These are phyloP conservation scores for Lachancea waltii DNA, from an alignment of 805 yeast species.

Conservation along the genomic window DNA sequence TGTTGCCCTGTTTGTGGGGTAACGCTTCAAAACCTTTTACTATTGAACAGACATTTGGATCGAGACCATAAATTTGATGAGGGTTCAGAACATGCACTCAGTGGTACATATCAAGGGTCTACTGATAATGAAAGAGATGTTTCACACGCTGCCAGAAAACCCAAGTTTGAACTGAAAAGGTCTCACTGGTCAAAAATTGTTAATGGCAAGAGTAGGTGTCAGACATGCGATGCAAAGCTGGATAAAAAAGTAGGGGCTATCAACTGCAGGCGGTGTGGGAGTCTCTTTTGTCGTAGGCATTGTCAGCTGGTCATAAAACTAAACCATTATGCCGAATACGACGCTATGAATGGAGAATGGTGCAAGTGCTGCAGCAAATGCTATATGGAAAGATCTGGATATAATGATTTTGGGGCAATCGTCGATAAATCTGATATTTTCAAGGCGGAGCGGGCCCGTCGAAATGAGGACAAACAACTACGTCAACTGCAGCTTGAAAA, in stretches of 20 bases:
- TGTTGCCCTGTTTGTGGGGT: constrained; percentile 69
- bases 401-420: constrained; percentile 39
- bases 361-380: constrained; percentile 63
- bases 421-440: constrained; percentile 44
- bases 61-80: constrained; percentile 46
- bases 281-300: constrained; percentile 60
- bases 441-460: constrained; percentile 34
- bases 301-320: constrained; percentile 49
- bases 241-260: constrained; percentile 39
- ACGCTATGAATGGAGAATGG: constrained; percentile 54
- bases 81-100: constrained; percentile 19
- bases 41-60: constrained; percentile 67
- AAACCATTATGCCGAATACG: constrained; percentile 41
- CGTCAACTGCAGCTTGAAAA: constrained; percentile 54
- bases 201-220: constrained; percentile 23
- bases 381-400: constrained; percentile 48
- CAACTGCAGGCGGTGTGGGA: constrained; percentile 76
- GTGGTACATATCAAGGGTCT: constrained; percentile 28
- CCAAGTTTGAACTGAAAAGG: constrained; percentile 39
- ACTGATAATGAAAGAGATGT: constrained; percentile 44
- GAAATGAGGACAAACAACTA: constrained; percentile 45
- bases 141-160: constrained; percentile 9
- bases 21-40: constrained; percentile 45
- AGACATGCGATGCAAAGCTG: constrained; percentile 48
- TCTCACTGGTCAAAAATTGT: constrained; percentile 36